Base-by-base conservation (phyloP, 176 grass and related monocot species). In the Lolium multiflorum region DNA sequence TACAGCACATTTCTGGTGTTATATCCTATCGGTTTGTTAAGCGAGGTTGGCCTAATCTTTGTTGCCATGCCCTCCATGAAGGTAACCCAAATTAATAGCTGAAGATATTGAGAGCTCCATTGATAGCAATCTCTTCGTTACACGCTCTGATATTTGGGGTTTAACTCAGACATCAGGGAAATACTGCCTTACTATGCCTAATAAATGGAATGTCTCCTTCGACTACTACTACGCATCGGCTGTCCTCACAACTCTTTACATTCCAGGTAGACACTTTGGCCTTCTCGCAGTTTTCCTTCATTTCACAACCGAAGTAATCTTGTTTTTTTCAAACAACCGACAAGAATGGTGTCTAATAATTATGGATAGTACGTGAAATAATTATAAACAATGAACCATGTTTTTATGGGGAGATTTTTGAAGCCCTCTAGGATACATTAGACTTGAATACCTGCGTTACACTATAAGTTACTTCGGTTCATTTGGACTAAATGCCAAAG, bases 121-220 rank as follows among this genome's bases (percentile, higher is more conserved):
- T 37, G 2, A 22, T 76, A 57, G 22, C 8, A 46, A 13, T 14
- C 5, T 65, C 17, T 26, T 67, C 47, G 72, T 66, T 65, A 74
- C 63, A 14, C 50, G 5, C 38, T 57, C 57, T 25, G 21, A 74
- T 10, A 75, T 75, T 51, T 75, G 38, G 7, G 4, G 13, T 17
- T 25, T 25, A 11, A 22, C 14, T 80, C 77, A 81, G 85, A 69
- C 26, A 13, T 87, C 77, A 0, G 22, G 21, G 41, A 87, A 77
- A 68, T 90, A 87, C 65, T 76, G 59, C 21, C 2, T 92, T 13
- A 84, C 28, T 38, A 81, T 89, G 84, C 80, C 35, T 26, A 84
- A 89, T 6, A 89, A 73, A n/a, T 89, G 73, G 83, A 92, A 89
- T 72, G 87, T 83, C 68, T 87, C 91, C 37, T 84, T 92, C 13